phyloP scores from a whole-genome alignment of 2,329 filamentous ascomycete species.

The Dichotomopilus funicola region DNA sequence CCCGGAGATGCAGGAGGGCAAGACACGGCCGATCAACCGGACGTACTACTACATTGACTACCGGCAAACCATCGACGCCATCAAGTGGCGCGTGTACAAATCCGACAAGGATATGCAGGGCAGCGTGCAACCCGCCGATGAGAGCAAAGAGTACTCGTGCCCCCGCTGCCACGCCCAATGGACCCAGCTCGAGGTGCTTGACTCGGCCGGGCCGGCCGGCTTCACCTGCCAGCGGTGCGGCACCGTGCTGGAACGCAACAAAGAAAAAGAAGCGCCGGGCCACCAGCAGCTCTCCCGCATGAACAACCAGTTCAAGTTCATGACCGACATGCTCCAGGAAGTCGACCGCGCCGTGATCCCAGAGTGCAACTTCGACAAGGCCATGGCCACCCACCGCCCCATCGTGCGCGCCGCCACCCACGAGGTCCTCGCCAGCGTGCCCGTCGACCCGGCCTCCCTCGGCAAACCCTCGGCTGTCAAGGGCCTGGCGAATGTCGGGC shows the following conservation, averaged over 20 bases:
- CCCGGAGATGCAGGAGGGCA: conserved; percentile 71
- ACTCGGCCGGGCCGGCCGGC: conserved; percentile 61
- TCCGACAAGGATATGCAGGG: conserved; percentile 85
- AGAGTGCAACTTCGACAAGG: conserved; percentile 66
- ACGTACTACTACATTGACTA: conserved; percentile 98
- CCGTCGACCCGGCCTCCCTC: conserved; percentile 43
- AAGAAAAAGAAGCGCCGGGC: conserved; percentile 61
- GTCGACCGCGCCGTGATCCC: conserved; percentile 72
- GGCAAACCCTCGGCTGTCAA: conserved; percentile 61
- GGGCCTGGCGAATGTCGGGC: conserved; percentile 59
- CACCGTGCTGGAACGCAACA: conserved; percentile 55
- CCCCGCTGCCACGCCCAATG: conserved; percentile 75
- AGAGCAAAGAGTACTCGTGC: conserved; percentile 91
- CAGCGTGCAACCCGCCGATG: conserved; percentile 69
- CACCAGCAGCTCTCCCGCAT: conserved; percentile 67
- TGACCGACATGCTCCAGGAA: conserved; percentile 67
- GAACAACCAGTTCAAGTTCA: conserved; percentile 73
- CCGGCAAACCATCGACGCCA: conserved; percentile 86
- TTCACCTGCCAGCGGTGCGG: conserved; percentile 82
- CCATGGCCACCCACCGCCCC: conserved; percentile 55
- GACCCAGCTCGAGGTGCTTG: conserved; percentile 83
- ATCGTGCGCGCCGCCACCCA: conserved; percentile 62
- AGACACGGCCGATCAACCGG: conserved; percentile 72
- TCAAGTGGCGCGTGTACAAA: conserved; percentile 88
- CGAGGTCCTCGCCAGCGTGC: conserved; percentile 54